Evolutionary conservation across 2,329 filamentous ascomycete genomes (phyloP), one percentile per base, ranked within the genome.

Genomic region (Colletotrichum sp.): DNA sequence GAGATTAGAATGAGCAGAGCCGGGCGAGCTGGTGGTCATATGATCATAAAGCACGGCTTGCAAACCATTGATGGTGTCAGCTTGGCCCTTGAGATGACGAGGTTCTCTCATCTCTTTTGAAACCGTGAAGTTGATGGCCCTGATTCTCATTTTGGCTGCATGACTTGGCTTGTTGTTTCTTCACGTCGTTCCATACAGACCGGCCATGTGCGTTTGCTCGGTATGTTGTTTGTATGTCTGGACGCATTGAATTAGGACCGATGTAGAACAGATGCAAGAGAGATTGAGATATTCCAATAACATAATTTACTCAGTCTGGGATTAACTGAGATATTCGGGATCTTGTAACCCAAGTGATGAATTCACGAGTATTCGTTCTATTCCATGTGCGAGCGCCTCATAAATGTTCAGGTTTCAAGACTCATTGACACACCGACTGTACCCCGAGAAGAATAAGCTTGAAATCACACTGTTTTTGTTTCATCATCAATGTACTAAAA

Each of bases 141-240:
- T 6, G 18, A 0, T n/a, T 43, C 2, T 10, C 39, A 12, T 43
- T 4, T n/a, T 43, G 9, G 5, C 0, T n/a, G 9, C 0, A 43
- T 43, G 18, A 6, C 39, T 43, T 43, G 39, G 9, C 9, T 43
- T 43, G 1, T 43, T n/a, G 5, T 43, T 43, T n/a, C 39, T 10
- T 12, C 39, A 12, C 39, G 39, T 43, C 0, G 16, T 43, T n/a
- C 3, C 39, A 10, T 43, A n/a, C 39, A 12, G 5, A 12, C 0
- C 39, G 39, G 8, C 39, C 9, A 2, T 1, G 39, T 43, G 8
- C 39, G 39, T 43, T 43, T 3, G 1, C 18, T 43, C 5, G 8
- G 18, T 8, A 36, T 36, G 4, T 6, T 43, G 18, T n/a, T 43
- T n/a, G 39, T 43, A n/a, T 43, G 39, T n/a, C 18, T 43, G 0